A percentile compares a stretch with the other conserved stretches of the same genome.
Conservation (phyloP, 2,329 filamentous ascomycete genomes). For the Arthrobotrys sinensis region DNA sequence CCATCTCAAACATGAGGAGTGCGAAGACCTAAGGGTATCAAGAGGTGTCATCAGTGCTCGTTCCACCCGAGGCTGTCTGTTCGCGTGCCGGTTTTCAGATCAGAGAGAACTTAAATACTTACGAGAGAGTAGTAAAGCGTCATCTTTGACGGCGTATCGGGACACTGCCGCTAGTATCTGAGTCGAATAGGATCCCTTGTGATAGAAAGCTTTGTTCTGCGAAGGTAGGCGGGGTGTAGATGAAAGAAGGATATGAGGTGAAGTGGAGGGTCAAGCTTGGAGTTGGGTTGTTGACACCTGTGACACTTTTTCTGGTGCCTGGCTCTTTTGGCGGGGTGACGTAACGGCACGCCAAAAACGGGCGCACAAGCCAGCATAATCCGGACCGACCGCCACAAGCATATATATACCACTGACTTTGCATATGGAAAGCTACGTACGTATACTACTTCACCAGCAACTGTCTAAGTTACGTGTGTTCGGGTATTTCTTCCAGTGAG, state of each 20-base stretch:
- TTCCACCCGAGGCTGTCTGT: not conserved
- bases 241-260: not conserved
- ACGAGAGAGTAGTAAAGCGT: slow-evolving; percentile 72
- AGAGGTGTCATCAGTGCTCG: not conserved
- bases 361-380: slow-evolving; percentile 9
- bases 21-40: slow-evolving; percentile 79
- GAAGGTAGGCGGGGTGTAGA: slow-evolving; percentile 3
- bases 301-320: slow-evolving; percentile 42
- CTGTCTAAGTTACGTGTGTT: no score
- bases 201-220: not conserved
- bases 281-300: slow-evolving; percentile 49
- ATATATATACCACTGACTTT: no score
- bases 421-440: no score
- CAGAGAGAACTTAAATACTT: slow-evolving; percentile 64
- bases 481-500: no score
- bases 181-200: not conserved
- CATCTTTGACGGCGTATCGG: slow-evolving; percentile 67
- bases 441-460: no score
- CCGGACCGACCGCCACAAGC: no score
- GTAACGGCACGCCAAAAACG: slow-evolving; percentile 40
- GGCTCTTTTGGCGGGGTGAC: slow-evolving; percentile 49
- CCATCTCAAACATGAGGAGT: slow-evolving; percentile 86
- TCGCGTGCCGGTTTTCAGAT: slow-evolving; percentile 14
- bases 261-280: slow-evolving; percentile 1
- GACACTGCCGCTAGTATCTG: not conserved